Conservation (phyloP, 2,329 filamentous ascomycete species). For the Ceratocystis huliohia region DNA sequence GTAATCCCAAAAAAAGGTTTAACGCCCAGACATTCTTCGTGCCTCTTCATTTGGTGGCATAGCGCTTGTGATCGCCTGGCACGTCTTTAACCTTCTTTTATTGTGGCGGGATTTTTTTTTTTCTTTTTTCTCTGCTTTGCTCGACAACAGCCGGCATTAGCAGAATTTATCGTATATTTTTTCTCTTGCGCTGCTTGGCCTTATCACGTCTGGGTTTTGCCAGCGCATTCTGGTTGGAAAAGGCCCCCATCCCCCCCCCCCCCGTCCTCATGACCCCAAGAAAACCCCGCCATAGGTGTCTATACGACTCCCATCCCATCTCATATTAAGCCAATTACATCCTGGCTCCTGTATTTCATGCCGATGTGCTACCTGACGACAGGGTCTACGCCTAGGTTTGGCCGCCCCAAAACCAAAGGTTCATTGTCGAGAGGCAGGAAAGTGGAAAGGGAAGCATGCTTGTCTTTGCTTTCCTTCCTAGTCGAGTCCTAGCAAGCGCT, state of each 20-base stretch:
- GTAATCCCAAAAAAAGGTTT: neutral
- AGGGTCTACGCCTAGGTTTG: neutral
- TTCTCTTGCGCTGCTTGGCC: neutral
- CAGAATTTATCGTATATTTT: neutral
- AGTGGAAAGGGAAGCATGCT: too few species aligned
- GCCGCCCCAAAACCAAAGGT: neutral
- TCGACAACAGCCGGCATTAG: neutral
- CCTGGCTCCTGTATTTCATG: neutral
- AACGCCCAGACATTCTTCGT: neutral
- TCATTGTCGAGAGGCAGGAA: too few species aligned
- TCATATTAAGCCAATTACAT: neutral
- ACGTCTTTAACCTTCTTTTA: neutral
- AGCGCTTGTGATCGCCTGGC: constrained; percentile 1
- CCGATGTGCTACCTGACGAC: neutral
- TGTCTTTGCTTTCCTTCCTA: too few species aligned
- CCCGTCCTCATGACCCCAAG: neutral
- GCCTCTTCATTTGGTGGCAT: neutral
- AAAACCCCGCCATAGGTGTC: neutral
- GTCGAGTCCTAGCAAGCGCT: neutral
- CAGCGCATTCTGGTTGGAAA: neutral
- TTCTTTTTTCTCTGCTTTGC: neutral
- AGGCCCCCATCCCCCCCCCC: too few species aligned
- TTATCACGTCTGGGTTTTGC: neutral
- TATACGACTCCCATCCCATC: neutral
- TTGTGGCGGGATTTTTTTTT: neutral